Conservation (phyloP, 768 basidiomycete genomes). For the Termitomyces heimii region DNA sequence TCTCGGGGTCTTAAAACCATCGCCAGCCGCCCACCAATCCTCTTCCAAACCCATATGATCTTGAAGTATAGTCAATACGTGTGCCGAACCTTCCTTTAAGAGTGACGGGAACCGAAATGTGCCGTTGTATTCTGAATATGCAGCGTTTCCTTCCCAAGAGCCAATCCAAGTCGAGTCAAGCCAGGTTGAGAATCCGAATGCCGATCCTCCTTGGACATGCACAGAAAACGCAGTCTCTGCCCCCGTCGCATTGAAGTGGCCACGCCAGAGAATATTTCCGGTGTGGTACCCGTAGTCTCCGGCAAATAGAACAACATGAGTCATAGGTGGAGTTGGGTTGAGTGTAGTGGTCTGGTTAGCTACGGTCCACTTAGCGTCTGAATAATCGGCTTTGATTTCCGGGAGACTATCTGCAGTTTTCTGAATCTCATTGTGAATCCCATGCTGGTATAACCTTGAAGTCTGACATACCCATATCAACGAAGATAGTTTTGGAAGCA, state of each 20-base stretch:
- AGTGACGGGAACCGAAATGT: slow-evolving; percentile 28
- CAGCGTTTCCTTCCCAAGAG: slow-evolving; percentile 37
- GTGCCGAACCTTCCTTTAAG: slow-evolving; percentile 23
- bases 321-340: slow-evolving; percentile 31
- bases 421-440: slow-evolving; percentile 14
- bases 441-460: background rate
- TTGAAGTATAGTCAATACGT: slow-evolving; percentile 45
- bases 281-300: slow-evolving; percentile 49
- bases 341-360: slow-evolving; percentile 35
- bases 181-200: slow-evolving; percentile 47
- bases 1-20: slow-evolving; percentile 41
- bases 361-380: slow-evolving; percentile 36
- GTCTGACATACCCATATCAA: slow-evolving; percentile 29
- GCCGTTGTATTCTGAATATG: slow-evolving; percentile 24
- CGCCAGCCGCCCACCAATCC: slow-evolving; percentile 35
- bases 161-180: slow-evolving; percentile 42
- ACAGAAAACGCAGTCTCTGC: slow-evolving; percentile 36
- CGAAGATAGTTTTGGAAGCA: slow-evolving; percentile 27
- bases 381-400: slow-evolving; percentile 33
- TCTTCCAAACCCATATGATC: slow-evolving; percentile 52
- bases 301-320: slow-evolving; percentile 38
- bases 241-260: slow-evolving; percentile 41
- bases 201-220: slow-evolving; percentile 36
- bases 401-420: slow-evolving; percentile 38
- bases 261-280: slow-evolving; percentile 47